Evolutionary conservation across 345 rosid genomes (phyloP).

Genomic region (Gynandropsis gynandra): DNA sequence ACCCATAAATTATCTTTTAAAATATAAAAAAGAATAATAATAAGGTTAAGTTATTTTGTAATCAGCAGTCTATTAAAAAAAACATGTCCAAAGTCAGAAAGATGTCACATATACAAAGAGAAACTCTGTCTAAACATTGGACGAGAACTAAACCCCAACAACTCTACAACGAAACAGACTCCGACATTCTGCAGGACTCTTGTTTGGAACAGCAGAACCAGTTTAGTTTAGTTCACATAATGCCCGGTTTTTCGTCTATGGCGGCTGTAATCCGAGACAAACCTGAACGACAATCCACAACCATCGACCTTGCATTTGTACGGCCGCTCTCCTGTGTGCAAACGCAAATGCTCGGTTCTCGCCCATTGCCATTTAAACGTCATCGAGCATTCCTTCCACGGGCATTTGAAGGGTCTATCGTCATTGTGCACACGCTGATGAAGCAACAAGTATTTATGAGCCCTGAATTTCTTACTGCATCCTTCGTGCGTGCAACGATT

Average conservation of each 20-base stretch:
- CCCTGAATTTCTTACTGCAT: conserved; percentile 72
- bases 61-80: too few relatives aligned
- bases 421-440: conserved; percentile 93
- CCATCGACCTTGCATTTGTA: conserved; percentile 74
- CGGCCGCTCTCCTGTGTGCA: conserved; percentile 92
- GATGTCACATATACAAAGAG: conserved; percentile 11
- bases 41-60: too few relatives aligned
- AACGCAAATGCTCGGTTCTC: conserved; percentile 90
- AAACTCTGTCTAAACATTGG: conserved; percentile 2
- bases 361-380: conserved; percentile 99
- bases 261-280: conserved; percentile 88
- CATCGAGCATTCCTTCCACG: conserved; percentile 88
- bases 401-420: conserved; percentile 76
- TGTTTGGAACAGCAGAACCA: background rate
- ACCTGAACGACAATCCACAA: conserved; percentile 84
- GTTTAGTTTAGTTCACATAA: conserved; percentile 33
- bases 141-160: background rate
- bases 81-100: conserved; percentile 14
- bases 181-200: background rate
- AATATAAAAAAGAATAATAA: too few relatives aligned
- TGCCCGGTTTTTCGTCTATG: conserved; percentile 95
- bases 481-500: conserved; percentile 75
- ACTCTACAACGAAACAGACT: background rate
- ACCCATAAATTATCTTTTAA: too few relatives aligned
- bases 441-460: conserved; percentile 70